These are phyloP conservation scores for Globisporangium radiosum DNA, from an alignment of 352 stramenopile species.

Conservation along the genomic window DNA sequence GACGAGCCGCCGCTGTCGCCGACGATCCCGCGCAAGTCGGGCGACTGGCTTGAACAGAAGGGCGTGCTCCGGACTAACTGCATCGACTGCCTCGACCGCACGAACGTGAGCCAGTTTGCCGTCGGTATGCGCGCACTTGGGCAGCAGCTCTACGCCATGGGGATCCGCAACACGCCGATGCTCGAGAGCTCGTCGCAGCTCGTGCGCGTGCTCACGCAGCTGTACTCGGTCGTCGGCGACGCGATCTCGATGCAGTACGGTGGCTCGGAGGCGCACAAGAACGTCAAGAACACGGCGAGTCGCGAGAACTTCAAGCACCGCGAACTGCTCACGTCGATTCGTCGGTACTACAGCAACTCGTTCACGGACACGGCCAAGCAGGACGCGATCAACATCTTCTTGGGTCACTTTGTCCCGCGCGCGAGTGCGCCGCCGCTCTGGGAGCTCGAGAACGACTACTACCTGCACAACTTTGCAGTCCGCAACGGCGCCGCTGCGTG, in stretches of 20 bases:
- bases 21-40: constrained; percentile 73
- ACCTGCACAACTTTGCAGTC: constrained; percentile 88
- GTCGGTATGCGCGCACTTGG: constrained; percentile 89
- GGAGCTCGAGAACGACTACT: constrained; percentile 87
- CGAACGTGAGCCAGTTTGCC: constrained; percentile 85
- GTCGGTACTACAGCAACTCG: constrained; percentile 99
- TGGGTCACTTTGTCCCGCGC: constrained; percentile 89
- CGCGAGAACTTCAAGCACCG: constrained; percentile 91
- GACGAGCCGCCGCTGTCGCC: constrained; percentile 34
- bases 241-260: constrained; percentile 99
- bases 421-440: constrained; percentile 63
- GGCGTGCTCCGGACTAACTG: constrained; percentile 99
- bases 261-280: constrained; percentile 98
- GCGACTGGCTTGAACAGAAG: constrained; percentile 92
- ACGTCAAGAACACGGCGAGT: constrained; percentile 89
- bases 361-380: constrained; percentile 98
- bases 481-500: constrained; percentile 55
- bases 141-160: constrained; percentile 96
- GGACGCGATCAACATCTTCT: constrained; percentile 99
- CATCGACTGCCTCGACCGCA: constrained; percentile 93
- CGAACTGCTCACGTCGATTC: constrained; percentile 97
- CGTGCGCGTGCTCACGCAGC: constrained; percentile 95
- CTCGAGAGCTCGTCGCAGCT: constrained; percentile 89
- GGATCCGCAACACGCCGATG: constrained; percentile 86
- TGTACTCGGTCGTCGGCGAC: constrained; percentile 98